Base-by-base conservation (phyloP, 345 rosid genomes). In the Eucalyptus erythrocorys region DNA sequence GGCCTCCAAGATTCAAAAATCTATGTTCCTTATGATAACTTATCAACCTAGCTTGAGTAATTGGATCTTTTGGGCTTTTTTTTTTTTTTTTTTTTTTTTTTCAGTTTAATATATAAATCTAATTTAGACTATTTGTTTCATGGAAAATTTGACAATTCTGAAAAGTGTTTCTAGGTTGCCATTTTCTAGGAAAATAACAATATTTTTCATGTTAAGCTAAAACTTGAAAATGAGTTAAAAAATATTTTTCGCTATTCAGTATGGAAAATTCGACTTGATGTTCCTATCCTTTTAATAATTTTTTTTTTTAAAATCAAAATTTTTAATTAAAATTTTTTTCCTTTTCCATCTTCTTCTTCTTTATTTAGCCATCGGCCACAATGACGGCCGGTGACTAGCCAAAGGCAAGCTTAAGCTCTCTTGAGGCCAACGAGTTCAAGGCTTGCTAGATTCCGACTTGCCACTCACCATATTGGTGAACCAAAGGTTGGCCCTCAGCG, bases 341-440 rank as follows among this genome's bases (percentile, higher is more conserved):
- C 24, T 51, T 51, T 17, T 51, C 24, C 55, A 51, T 19, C 24
- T 51, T 51, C 4, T 51, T 51, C 8, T 51, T 51, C 55, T 51
- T 51, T 51, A 50, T 51, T 7, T 0, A 51, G 0, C 24, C 55
- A 51, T 17, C 1, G 0, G 24, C 22, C 22, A 50, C 3, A 50
- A 0, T 17, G 55, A 50, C 4, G 4, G 53, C 0, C 0, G 2
- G 1, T 1, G 0, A 50, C 0, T 0, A 2, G 4, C 9, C 24
- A 51, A 51, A 51, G 55, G 55, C 1, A 4, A 51, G 55, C 24
- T 51, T 51, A 51, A 51, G 24, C 22, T 51, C 24, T 51, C 55
- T 9, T 2, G 0, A 50, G 55, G 55, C 55, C 4, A 50, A 0
- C 0, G 2, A 51, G 55, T 51, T 51, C 2, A 3, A 50, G 22